phyloP scores from a whole-genome alignment of 2,329 filamentous ascomycete species.

The Westerdykella sp. region DNA sequence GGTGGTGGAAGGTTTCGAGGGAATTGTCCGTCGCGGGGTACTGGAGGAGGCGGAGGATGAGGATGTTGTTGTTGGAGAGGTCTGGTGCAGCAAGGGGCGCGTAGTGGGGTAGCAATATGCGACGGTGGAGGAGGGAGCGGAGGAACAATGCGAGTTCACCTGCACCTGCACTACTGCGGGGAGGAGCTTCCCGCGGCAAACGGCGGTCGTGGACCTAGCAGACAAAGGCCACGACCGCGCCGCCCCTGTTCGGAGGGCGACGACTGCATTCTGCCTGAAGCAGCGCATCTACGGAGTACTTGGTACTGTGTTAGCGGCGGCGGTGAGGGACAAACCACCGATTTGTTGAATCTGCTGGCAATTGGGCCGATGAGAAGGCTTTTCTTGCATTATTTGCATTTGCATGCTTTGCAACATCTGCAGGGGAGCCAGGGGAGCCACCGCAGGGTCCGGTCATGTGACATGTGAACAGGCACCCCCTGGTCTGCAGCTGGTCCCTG shows the following conservation, averaged over 20 bases:
- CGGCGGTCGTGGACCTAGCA: neutral
- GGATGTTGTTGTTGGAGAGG: conserved; percentile 6
- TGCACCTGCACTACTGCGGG: too few species aligned
- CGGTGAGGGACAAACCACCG: neutral
- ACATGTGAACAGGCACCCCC: too few species aligned
- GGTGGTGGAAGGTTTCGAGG: conserved; percentile 6
- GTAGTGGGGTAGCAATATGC: neutral
- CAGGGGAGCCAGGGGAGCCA: too few species aligned
- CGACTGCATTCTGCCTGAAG: conserved; percentile 28
- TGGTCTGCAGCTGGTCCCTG: neutral
- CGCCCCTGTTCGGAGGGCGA: conserved; percentile 6
- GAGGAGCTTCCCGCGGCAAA: conserved; percentile 14
- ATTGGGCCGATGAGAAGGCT: too few species aligned
- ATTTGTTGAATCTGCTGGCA: too few species aligned
- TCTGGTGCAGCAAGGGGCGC: neutral
- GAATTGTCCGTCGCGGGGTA: conserved; percentile 18
- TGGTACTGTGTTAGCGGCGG: neutral
- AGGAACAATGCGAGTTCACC: conserved; percentile 23
- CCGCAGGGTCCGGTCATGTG: too few species aligned
- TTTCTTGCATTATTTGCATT: too few species aligned
- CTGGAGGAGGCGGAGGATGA: conserved; percentile 30
- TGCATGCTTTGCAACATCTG: too few species aligned
- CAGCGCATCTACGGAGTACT: conserved; percentile 11
- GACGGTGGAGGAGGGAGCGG: conserved; percentile 21
- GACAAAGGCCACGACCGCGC: neutral